Conservation (phyloP, 208 protist species). For the Leishmania guyanensis region DNA sequence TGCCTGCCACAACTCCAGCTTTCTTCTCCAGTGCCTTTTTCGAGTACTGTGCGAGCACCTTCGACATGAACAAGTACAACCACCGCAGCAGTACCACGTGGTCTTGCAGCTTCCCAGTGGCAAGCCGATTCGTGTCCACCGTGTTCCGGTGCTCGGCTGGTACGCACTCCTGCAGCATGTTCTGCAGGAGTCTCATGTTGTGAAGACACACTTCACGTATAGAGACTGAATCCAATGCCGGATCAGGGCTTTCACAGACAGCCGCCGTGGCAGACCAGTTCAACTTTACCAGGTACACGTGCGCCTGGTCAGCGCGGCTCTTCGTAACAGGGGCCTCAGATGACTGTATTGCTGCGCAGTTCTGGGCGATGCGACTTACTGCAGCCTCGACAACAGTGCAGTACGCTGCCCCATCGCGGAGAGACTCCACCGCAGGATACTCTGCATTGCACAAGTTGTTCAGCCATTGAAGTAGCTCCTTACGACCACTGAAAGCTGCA, state of each 20-base stretch:
- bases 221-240: conserved; percentile 50
- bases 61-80: conserved; percentile 79
- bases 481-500: conserved; percentile 52
- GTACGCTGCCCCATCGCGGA: conserved; percentile 84
- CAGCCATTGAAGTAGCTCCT: conserved; percentile 77
- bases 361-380: conserved; percentile 60
- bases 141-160: conserved; percentile 49
- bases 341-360: conserved; percentile 36
- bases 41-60: conserved; percentile 71
- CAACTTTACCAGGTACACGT: conserved; percentile 32
- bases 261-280: conserved; percentile 61
- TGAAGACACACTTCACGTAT: conserved; percentile 51
- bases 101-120: conserved; percentile 79
- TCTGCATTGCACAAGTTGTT: conserved; percentile 78
- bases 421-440: conserved; percentile 79
- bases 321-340: conserved; percentile 33
- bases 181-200: conserved; percentile 74
- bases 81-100: conserved; percentile 79
- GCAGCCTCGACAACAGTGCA: conserved; percentile 81
- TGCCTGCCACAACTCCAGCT: conserved; percentile 13
- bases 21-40: conserved; percentile 49
- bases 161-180: conserved; percentile 66
- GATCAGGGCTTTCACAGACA: conserved; percentile 67
- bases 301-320: conserved; percentile 26
- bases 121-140: conserved; percentile 64